Base-by-base conservation (phyloP, 2,329 filamentous ascomycete genomes). In the Stagonosporopsis cucurbitacearum region DNA sequence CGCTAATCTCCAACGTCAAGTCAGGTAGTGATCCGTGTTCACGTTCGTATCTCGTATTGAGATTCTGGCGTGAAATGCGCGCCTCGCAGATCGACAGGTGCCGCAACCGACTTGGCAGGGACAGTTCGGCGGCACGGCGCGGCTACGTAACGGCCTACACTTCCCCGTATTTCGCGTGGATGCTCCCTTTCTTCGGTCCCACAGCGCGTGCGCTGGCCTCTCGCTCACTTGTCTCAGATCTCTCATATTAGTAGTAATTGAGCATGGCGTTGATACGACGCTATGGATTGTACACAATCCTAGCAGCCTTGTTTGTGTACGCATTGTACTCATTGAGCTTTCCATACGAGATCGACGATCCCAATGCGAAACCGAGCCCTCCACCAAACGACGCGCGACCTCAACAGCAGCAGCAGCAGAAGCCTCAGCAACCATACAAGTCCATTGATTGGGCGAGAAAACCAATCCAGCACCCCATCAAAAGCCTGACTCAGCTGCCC, bases 381-480 rank as follows among this genome's bases (percentile, higher is more conserved):
- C 57, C 62, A 17, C 52, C 63, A 40, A 53, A 60, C 44, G 57
- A 42, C 9, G 51, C 54, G 20, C 35, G 26, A 5, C 57, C 58
- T 3, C 42, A 50, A 13, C 36, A 32, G 42, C 35, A 26, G 40
- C 39, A 54, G 17, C 54, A 57, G 40, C 39, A 54, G 17, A 51
- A 57, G 30, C 23, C 23, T 25, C 41, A 22, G 19, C 37, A 40
- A 11, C 45, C 58, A 9, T 62, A 55, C 47, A 61, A 65, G 13
- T 62, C 59, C 1, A 69, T 78, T 56, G 63, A 77, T 30, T 81
- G 79, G 79, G 67, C 65, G 19, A 67, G 73, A 25, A 66, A 80
- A 2, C 69, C 74, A 2, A 63, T 77, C n/a, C 70, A 74, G 33
- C 75, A 80, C 60, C 77, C 76, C 9, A 70, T 79, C 41, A 60